Conservation (phyloP, 1,139 yeast genomes). For the Candida glucosophila region DNA sequence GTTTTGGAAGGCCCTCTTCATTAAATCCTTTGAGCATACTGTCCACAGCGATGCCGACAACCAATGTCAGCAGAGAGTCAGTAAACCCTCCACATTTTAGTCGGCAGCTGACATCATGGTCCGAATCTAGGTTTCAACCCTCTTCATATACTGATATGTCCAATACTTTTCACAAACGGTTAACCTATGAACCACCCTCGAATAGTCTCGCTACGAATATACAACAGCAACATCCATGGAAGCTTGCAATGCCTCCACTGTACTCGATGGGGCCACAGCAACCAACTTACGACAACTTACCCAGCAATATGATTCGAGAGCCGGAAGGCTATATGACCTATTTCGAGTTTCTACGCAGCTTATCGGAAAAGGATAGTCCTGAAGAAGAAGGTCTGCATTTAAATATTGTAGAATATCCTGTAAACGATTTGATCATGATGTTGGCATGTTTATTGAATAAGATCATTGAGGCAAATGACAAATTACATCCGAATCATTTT, state of each 20-base stretch:
- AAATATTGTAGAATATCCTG: slow-evolving; percentile 79
- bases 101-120: too few species aligned
- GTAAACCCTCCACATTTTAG: slow-evolving; percentile 12
- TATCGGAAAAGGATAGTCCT: slow-evolving; percentile 17
- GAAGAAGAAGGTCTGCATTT: slow-evolving; percentile 37
- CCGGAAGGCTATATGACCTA: slow-evolving; percentile 42
- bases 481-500: slow-evolving; percentile 65
- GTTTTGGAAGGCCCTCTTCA: too few species aligned
- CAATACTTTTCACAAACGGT: too few species aligned
- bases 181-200: too few species aligned
- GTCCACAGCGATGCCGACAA: slow-evolving; percentile 39
- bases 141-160: too few species aligned
- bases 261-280: too few species aligned
- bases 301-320: too few species aligned
- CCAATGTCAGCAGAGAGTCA: slow-evolving; percentile 36
- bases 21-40: slow-evolving; percentile 13
- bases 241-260: too few species aligned
- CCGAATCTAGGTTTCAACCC: too few species aligned
- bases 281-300: slow-evolving; percentile 2
- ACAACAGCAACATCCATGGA: too few species aligned
- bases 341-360: slow-evolving; percentile 29
- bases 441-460: slow-evolving; percentile 75
- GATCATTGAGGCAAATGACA: slow-evolving; percentile 89
- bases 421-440: slow-evolving; percentile 74
- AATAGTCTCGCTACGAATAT: too few species aligned